These are phyloP conservation scores for Coffea humblotiana DNA, from an alignment of 305 asterid species.

Conservation along the genomic window DNA sequence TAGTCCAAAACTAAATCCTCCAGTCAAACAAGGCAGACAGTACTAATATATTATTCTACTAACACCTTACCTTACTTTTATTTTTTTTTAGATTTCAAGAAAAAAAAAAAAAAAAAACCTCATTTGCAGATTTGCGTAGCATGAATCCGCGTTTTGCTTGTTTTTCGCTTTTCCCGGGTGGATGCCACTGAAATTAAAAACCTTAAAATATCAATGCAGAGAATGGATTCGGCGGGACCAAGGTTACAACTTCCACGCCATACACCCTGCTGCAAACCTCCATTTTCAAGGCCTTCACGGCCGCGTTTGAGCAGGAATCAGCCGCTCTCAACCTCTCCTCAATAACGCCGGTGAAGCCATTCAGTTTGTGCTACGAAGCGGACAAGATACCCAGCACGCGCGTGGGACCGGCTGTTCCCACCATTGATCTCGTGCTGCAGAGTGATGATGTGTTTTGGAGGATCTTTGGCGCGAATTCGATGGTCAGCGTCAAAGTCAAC, in stretches of 20 bases:
- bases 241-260: constrained; percentile 18
- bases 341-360: constrained; percentile 33
- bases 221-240: constrained; percentile 16
- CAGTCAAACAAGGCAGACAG: neutral
- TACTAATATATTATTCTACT: neutral
- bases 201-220: neutral
- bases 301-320: constrained; percentile 33
- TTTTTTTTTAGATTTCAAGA: too few relatives aligned
- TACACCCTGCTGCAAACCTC: constrained; percentile 30
- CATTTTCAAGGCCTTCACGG: constrained; percentile 33
- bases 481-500: constrained; percentile 28
- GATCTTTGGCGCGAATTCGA: constrained; percentile 38
- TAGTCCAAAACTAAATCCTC: neutral
- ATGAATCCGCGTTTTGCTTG: too few relatives aligned
- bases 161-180: too few relatives aligned
- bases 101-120: too few relatives aligned
- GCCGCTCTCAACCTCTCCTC: constrained; percentile 26
- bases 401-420: constrained; percentile 32
- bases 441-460: constrained; percentile 33
- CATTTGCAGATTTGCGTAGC: too few relatives aligned
- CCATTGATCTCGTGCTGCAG: constrained; percentile 37
- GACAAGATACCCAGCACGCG: constrained; percentile 14
- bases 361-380: constrained; percentile 31
- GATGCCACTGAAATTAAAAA: too few relatives aligned
- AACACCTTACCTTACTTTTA: too few relatives aligned